A percentile compares a stretch with the other conserved stretches of the same genome.
phyloP scores from a whole-genome alignment of 1,284 basidiomycete genomes.

The Rhodofomes roseus region DNA sequence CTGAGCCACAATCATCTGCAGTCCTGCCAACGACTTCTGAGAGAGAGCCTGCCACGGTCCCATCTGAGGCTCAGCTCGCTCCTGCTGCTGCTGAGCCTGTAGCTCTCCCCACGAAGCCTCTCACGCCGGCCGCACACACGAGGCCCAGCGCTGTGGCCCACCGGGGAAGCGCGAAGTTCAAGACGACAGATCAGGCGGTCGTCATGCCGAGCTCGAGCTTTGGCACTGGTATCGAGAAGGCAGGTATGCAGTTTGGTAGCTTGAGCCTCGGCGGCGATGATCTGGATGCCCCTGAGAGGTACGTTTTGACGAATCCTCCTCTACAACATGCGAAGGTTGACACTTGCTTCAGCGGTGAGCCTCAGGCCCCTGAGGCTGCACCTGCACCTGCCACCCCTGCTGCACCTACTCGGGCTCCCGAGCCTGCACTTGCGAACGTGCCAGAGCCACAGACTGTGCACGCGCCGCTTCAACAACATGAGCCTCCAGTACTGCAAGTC shows the following conservation, averaged over 20 bases:
- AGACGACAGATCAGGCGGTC: conserved; percentile 70
- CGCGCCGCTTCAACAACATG: conserved; percentile 15
- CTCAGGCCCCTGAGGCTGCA: conserved; percentile 22
- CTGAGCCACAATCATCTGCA: conserved; percentile 23
- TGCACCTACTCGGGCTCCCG: conserved; percentile 19
- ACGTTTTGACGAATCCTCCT: not conserved
- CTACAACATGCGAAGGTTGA: not conserved
- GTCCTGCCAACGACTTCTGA: conserved; percentile 32
- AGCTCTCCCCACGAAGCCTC: conserved; percentile 32
- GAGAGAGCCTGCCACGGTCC: conserved; percentile 29
- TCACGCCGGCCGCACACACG: conserved; percentile 31
- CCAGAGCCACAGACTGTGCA: conserved; percentile 24
- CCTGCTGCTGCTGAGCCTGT: conserved; percentile 25
- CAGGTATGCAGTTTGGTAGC: conserved; percentile 84
- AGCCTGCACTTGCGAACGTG: conserved; percentile 17
- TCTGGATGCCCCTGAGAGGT: conserved; percentile 41
- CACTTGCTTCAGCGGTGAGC: conserved; percentile 16
- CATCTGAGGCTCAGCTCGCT: conserved; percentile 25
- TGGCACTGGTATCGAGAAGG: conserved; percentile 59
- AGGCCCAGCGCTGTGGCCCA: conserved; percentile 52
- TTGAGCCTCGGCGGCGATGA: conserved; percentile 67
- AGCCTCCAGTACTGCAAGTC: conserved; percentile 17
- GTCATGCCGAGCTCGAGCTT: conserved; percentile 65
- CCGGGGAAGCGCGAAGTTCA: conserved; percentile 56
- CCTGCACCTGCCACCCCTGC: conserved; percentile 26